Conservation (phyloP, 768 basidiomycete genomes). For the Kwoniella newhampshirensis region DNA sequence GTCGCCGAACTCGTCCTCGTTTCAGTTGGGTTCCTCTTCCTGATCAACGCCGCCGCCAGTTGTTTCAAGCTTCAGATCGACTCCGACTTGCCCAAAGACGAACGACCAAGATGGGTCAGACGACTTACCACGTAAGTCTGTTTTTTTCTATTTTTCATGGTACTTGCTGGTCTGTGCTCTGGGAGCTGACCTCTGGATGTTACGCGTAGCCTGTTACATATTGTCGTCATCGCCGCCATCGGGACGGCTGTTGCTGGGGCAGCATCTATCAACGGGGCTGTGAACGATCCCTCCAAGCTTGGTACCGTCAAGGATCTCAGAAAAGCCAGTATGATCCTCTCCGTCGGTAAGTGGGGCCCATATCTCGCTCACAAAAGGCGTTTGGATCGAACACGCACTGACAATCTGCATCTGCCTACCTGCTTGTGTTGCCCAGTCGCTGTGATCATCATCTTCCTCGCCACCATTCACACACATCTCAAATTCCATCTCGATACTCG, state of each 20-base stretch:
- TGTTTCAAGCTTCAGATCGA: slow-evolving; percentile 24
- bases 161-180: background rate
- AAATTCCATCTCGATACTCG: slow-evolving; percentile 12
- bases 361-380: background rate
- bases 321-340: slow-evolving; percentile 14
- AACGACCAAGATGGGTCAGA: slow-evolving; percentile 22
- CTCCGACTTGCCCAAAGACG: slow-evolving; percentile 7
- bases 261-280: slow-evolving; percentile 8
- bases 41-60: slow-evolving; percentile 26
- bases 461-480: slow-evolving; percentile 10
- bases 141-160: background rate
- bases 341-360: slow-evolving; percentile 17
- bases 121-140: slow-evolving; percentile 4
- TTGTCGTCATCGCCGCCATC: slow-evolving; percentile 16
- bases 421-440: slow-evolving; percentile 4
- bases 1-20: slow-evolving; percentile 35
- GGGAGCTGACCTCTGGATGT: too few relatives aligned
- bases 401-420: too few relatives aligned
- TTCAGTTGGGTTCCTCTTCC: slow-evolving; percentile 32
- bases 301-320: slow-evolving; percentile 19
- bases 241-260: slow-evolving; percentile 22
- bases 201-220: slow-evolving; percentile 11
- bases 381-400: background rate
- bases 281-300: slow-evolving; percentile 9
- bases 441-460: slow-evolving; percentile 11